A percentile compares a stretch with the other conserved stretches of the same genome.
Evolutionary conservation across 208 protist genomes (phyloP).

Genomic region (Leishmania mexicana): DNA sequence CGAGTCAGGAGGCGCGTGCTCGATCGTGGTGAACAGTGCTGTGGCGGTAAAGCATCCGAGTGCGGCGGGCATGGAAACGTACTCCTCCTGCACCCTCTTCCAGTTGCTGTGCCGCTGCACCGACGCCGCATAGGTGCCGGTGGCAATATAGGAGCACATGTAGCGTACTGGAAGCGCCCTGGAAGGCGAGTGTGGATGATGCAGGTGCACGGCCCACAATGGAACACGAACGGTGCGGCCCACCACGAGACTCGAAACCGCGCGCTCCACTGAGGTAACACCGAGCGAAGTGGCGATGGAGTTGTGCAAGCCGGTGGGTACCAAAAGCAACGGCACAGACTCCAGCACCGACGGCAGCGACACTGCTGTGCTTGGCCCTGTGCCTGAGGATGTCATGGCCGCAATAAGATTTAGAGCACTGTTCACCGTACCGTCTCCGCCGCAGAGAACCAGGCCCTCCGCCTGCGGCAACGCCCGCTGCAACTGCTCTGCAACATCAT

Average conservation of each 20-base stretch:
- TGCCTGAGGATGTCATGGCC: not conserved
- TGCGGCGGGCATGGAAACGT: constrained; percentile 51
- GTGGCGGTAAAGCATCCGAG: constrained; percentile 40
- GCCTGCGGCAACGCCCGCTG: constrained; percentile 13
- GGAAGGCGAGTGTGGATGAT: constrained; percentile 5
- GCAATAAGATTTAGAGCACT: constrained; percentile 68
- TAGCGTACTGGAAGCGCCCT: constrained; percentile 39
- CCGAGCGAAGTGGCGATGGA: constrained; percentile 76
- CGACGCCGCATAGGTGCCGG: constrained; percentile 59
- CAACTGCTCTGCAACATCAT: constrained; percentile 29
- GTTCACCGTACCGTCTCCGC: constrained; percentile 83
- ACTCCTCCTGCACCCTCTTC: constrained; percentile 58
- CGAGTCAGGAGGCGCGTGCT: constrained; percentile 35
- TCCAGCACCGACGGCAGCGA: constrained; percentile 15
- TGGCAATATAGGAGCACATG: constrained; percentile 66
- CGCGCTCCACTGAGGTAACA: constrained; percentile 57
- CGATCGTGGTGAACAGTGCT: constrained; percentile 61
- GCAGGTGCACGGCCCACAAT: constrained; percentile 71
- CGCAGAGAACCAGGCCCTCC: constrained; percentile 63
- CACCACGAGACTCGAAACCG: constrained; percentile 65
- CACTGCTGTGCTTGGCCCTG: not conserved
- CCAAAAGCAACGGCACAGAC: constrained; percentile 51
- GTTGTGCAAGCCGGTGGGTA: constrained; percentile 81
- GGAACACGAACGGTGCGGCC: constrained; percentile 56
- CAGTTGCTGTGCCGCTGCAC: constrained; percentile 53